Evolutionary conservation across 2,329 filamentous ascomycete genomes (phyloP), one percentile per base, ranked within the genome.

Genomic region (Botrytis fabae): DNA sequence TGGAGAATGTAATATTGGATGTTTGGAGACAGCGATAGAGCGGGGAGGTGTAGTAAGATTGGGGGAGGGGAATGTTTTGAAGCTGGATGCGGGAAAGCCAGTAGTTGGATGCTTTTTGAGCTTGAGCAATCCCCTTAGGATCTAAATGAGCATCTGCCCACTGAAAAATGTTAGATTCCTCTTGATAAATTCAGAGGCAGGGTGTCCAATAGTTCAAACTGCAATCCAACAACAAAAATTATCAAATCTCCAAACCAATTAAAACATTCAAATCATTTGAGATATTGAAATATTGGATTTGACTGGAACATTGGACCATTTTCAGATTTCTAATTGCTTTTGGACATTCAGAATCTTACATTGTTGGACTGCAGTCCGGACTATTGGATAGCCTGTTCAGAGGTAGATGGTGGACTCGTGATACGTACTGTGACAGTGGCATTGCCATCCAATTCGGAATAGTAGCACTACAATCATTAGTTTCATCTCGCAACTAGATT

Each of bases 61-160:
- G 82, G 0, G 91, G 91, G 20, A 86, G 83, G 0, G 89, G 87
- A 79, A 91, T 89, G 48, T 85, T 85, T 72, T 88, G 83, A 0
- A 83, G 77, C 4, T 82, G 79, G 14, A 91, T 84, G 70, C 88
- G 85, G 7, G 83, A 80, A 70, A 83, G 82, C 86, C 90, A 92
- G 82, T 91, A 92, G 3, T 79, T 79, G 75, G 89, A 85, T 22
- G 90, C 89, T 71, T 85, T 86, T 69, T 83, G 79, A 4, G 90
- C 89, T 80, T 93, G 89, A 2, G 81, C 78, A 35, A 86, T 78
- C 8, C 91, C 91, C 0, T 82, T 83, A 1, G 83, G 80, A 0
- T 90, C 92, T 61, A 93, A 84, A 20, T 86, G 84, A 1, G 91
- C 85, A 76, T 93, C 91, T 4, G 86, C 84, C 91, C 91, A 93